Evolutionary conservation across 768 basidiomycete genomes (phyloP).

Genomic region (Termitomyces eurrhizus): DNA sequence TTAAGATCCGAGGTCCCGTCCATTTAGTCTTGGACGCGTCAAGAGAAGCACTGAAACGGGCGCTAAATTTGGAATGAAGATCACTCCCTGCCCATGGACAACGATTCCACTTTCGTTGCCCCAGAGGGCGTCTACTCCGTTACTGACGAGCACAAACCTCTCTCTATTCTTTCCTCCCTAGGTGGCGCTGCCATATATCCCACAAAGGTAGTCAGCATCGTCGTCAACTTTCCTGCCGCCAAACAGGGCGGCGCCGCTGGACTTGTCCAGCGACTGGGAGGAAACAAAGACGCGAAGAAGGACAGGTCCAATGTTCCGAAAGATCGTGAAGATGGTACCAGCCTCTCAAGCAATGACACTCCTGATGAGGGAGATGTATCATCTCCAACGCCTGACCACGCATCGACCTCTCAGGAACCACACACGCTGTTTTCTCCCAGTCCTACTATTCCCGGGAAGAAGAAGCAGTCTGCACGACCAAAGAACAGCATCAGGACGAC

Average conservation of each 20-base stretch:
- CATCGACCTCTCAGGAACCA: conserved; percentile 28
- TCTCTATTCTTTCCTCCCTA: conserved; percentile 33
- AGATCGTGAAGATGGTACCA: conserved; percentile 64
- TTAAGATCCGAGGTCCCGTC: conserved; percentile 39
- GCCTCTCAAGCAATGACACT: conserved; percentile 81
- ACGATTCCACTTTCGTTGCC: conserved; percentile 80
- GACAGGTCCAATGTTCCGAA: conserved; percentile 38
- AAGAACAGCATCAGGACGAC: conserved; percentile 90
- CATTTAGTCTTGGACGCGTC: conserved; percentile 15
- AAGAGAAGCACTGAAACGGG: conserved; percentile 6
- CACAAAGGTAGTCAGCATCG: conserved; percentile 58
- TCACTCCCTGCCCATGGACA: conserved; percentile 54
- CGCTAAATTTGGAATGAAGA: conserved; percentile 7
- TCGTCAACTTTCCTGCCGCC: conserved; percentile 56
- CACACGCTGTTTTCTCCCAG: conserved; percentile 61
- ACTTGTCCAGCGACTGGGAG: conserved; percentile 64
- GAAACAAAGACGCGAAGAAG: conserved; percentile 62
- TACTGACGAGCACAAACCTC: conserved; percentile 80
- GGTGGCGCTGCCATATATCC: conserved; percentile 44
- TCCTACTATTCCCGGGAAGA: conserved; percentile 46
- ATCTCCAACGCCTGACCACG: conserved; percentile 36
- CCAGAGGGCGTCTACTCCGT: conserved; percentile 89
- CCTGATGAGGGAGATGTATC: conserved; percentile 53
- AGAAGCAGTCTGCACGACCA: conserved; percentile 62
- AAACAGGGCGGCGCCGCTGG: conserved; percentile 57